Conservation (phyloP, 176 grass and related monocot genomes). For the Phyllostachys edulis region DNA sequence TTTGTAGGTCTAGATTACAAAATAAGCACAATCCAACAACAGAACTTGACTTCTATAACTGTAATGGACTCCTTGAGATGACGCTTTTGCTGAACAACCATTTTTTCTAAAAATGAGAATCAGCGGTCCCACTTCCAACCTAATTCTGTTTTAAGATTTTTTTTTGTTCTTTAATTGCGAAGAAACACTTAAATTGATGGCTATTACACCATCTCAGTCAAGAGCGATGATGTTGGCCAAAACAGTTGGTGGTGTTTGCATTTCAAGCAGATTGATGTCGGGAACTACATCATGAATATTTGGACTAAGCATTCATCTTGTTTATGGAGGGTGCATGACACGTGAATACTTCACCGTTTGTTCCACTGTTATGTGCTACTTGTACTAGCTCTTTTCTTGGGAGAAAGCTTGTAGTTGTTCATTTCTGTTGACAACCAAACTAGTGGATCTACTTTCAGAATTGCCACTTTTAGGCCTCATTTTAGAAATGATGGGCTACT, state of each 20-base stretch:
- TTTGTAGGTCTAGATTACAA: neutral
- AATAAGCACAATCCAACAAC: neutral
- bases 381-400: neutral
- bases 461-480: neutral
- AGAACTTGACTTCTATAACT: neutral
- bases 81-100: neutral
- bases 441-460: neutral
- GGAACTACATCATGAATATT: neutral
- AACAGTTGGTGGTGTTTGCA: neutral
- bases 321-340: neutral
- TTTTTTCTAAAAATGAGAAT: slow-evolving; percentile 5
- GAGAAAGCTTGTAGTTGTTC: neutral
- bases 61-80: neutral
- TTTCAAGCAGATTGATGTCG: neutral
- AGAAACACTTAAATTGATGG: neutral
- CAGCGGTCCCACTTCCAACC: neutral
- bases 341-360: neutral
- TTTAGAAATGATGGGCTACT: slow-evolving; percentile 16
- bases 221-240: neutral
- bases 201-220: neutral
- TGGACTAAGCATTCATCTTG: neutral
- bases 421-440: slow-evolving; percentile 1
- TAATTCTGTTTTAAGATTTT: neutral
- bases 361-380: slow-evolving; percentile 1
- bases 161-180: neutral